Evolutionary conservation across 2,329 filamentous ascomycete species (phyloP).

Genomic region (Plectosphaerella cucumerina): DNA sequence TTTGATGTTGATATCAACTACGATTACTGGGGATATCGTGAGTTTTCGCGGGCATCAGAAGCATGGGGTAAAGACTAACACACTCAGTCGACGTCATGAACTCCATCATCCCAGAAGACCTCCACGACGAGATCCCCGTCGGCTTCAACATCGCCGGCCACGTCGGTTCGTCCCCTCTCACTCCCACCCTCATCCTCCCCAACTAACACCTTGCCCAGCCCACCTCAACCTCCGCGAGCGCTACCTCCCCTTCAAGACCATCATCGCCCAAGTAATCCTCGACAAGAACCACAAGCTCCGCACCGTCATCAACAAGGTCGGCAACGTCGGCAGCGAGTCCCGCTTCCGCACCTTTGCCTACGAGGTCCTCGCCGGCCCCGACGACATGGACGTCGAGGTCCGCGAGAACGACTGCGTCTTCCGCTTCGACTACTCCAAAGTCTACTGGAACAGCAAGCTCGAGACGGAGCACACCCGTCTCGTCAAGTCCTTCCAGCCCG

Average conservation of each 20-base stretch:
- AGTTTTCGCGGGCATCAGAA: slow-evolving; percentile 16
- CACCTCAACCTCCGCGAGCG: slow-evolving; percentile 85
- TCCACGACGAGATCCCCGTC: slow-evolving; percentile 74
- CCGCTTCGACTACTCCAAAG: slow-evolving; percentile 88
- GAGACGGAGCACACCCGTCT: slow-evolving; percentile 85
- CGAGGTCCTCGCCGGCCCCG: slow-evolving; percentile 78
- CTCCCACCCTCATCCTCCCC: not conserved
- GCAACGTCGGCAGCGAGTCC: slow-evolving; percentile 80
- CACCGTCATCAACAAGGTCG: slow-evolving; percentile 95
- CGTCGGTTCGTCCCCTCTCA: slow-evolving; percentile 53
- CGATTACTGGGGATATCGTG: slow-evolving; percentile 80
- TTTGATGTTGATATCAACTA: slow-evolving; percentile 78
- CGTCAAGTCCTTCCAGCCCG: slow-evolving; percentile 69
- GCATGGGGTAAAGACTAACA: not conserved
- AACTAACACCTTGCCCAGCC: slow-evolving; percentile 36
- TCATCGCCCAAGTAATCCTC: slow-evolving; percentile 80
- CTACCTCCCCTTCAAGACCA: slow-evolving; percentile 78
- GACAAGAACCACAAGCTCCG: slow-evolving; percentile 82
- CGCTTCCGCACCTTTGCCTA: slow-evolving; percentile 91
- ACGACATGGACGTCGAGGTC: slow-evolving; percentile 79
- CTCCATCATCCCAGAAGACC: slow-evolving; percentile 74
- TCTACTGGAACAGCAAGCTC: slow-evolving; percentile 96
- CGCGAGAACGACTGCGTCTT: slow-evolving; percentile 83
- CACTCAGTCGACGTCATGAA: slow-evolving; percentile 72
- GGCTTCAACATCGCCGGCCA: slow-evolving; percentile 90